These are phyloP conservation scores for Botrytis sinoallii DNA, from an alignment of 2,329 filamentous ascomycete genomes.

Conservation along the genomic window DNA sequence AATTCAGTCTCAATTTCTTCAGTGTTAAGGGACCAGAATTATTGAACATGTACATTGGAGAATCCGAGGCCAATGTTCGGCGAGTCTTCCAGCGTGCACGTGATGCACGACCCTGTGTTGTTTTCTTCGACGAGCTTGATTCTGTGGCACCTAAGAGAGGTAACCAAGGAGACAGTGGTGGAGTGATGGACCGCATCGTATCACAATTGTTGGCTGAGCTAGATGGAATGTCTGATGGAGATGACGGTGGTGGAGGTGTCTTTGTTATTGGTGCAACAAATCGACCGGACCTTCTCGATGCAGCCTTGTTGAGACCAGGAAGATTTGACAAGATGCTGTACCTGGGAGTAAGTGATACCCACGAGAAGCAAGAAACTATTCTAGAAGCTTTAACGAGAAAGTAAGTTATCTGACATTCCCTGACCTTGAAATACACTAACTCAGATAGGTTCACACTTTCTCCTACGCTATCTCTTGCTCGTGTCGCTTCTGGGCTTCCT, in stretches of 20 bases:
- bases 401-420: conserved; percentile 49
- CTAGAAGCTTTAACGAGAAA: conserved; percentile 92
- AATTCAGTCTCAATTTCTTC: conserved; percentile 94
- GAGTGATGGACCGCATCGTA: conserved; percentile 97
- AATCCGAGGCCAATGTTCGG: conserved; percentile 88
- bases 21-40: conserved; percentile 88
- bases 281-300: conserved; percentile 86
- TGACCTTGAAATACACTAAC: conserved; percentile 22
- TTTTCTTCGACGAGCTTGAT: conserved; percentile 92
- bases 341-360: conserved; percentile 90
- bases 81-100: conserved; percentile 84
- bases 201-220: conserved; percentile 91
- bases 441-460: conserved; percentile 76
- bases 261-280: conserved; percentile 98
- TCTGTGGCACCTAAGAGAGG: conserved; percentile 94
- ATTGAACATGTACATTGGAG: conserved; percentile 95
- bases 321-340: conserved; percentile 99
- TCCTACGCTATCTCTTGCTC: conserved; percentile 70
- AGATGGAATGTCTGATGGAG: conserved; percentile 95
- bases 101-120: conserved; percentile 81
- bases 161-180: conserved; percentile 94
- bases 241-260: conserved; percentile 76
- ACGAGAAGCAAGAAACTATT: conserved; percentile 93
- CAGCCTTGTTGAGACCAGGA: conserved; percentile 82
- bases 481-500: conserved; percentile 74